phyloP scores from a whole-genome alignment of 805 yeast genomes.

The Wickerhamiella sergipiensis region DNA sequence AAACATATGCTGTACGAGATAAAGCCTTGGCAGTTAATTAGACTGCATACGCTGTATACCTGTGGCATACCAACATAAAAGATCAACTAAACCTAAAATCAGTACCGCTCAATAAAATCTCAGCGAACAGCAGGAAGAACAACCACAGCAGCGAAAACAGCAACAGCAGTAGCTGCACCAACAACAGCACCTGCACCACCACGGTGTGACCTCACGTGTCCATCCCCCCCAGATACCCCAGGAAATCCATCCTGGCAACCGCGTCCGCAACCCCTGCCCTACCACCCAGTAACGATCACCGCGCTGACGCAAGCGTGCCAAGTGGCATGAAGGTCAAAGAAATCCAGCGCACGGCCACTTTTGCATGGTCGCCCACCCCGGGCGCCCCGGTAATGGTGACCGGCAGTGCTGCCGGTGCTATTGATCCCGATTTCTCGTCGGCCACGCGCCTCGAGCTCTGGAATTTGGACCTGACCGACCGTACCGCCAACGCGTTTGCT shows the following conservation, averaged over 20 bases:
- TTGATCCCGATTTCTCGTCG: constrained; percentile 75
- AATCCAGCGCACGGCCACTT: constrained; percentile 75
- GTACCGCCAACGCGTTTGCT: constrained; percentile 20
- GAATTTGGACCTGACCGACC: constrained; percentile 36
- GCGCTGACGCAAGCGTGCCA: not conserved
- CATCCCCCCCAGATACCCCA: too few species aligned
- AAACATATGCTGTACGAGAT: too few species aligned
- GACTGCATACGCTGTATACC: too few species aligned
- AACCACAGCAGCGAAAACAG: too few species aligned
- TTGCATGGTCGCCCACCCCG: constrained; percentile 81
- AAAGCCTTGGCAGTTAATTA: too few species aligned
- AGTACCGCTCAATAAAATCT: too few species aligned
- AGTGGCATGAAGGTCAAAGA: constrained; percentile 65
- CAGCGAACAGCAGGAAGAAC: too few species aligned
- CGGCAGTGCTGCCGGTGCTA: constrained; percentile 93
- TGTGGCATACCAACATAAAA: too few species aligned
- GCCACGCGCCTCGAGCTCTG: constrained; percentile 68
- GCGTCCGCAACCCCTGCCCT: not conserved
- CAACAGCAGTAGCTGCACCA: too few species aligned
- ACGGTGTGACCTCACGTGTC: not conserved
- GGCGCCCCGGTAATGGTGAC: constrained; percentile 64
- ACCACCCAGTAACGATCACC: not conserved
- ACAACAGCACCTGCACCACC: too few species aligned
- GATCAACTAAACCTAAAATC: too few species aligned
- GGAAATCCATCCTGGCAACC: not conserved